These are phyloP conservation scores for Sporothrix phasma DNA, from an alignment of 2,329 filamentous ascomycete genomes.

Conservation along the genomic window DNA sequence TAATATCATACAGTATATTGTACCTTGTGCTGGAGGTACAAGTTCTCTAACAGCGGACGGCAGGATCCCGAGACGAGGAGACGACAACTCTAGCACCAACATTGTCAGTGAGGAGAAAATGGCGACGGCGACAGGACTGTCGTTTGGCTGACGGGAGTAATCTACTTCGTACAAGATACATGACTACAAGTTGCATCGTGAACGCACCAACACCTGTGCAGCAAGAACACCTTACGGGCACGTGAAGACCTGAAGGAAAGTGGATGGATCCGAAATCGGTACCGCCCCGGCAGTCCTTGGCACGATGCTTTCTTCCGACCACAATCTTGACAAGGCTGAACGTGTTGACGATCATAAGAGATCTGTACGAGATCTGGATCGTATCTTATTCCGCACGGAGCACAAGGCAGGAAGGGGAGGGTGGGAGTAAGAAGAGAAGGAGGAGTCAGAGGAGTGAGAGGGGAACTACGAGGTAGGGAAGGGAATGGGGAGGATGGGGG, in stretches of 20 bases:
- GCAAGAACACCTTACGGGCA: too few species aligned
- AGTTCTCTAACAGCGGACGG: neutral
- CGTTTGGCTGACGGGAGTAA: too few species aligned
- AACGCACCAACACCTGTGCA: too few species aligned
- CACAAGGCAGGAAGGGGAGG: neutral
- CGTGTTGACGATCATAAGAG: neutral
- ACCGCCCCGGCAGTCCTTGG: neutral
- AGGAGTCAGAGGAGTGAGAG: neutral
- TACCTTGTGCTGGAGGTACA: neutral
- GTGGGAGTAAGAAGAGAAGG: neutral
- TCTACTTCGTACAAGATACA: too few species aligned
- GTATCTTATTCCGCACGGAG: neutral
- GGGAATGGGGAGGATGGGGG: neutral
- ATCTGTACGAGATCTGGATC: conserved; percentile 3
- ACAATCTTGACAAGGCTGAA: conserved; percentile 4
- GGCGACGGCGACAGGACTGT: neutral
- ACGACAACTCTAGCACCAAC: neutral
- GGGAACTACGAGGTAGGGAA: neutral
- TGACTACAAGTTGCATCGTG: too few species aligned
- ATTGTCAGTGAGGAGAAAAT: neutral
- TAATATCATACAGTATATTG: neutral
- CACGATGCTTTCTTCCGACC: neutral
- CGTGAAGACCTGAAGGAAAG: neutral
- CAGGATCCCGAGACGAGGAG: neutral
- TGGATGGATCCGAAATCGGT: neutral